phyloP scores from a whole-genome alignment of 805 yeast genomes.

The Debaryomyces castellii region DNA sequence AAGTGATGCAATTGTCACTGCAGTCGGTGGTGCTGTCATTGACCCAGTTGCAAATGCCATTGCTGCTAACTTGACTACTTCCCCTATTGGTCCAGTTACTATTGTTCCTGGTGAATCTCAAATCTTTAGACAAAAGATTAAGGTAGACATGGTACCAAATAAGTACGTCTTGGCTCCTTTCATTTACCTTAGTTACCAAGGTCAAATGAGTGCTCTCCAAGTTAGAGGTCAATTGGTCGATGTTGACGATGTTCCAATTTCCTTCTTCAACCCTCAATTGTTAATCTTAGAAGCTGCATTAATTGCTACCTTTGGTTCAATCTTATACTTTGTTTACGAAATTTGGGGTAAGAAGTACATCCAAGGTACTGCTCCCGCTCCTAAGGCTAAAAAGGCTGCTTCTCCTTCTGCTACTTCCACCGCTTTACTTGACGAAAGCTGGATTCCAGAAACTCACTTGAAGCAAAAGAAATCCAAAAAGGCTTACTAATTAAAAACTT shows the following conservation, averaged over 20 bases:
- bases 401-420: conserved; percentile 11
- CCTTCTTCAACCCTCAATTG: conserved; percentile 72
- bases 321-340: conserved; percentile 48
- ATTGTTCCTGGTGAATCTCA: conserved; percentile 50
- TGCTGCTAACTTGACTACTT: conserved; percentile 62
- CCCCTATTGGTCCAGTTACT: conserved; percentile 59
- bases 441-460: conserved; percentile 61
- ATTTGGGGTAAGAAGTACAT: conserved; percentile 49
- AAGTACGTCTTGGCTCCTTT: conserved; percentile 61
- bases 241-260: conserved; percentile 64
- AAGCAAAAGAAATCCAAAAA: conserved; percentile 33
- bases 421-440: conserved; percentile 42
- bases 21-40: conserved; percentile 66
- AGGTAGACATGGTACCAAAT: conserved; percentile 56
- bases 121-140: conserved; percentile 57
- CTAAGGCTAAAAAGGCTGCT: conserved; percentile 26
- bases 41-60: conserved; percentile 53
- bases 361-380: conserved; percentile 32
- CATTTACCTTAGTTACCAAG: conserved; percentile 51
- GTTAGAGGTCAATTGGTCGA: conserved; percentile 57
- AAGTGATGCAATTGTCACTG: conserved; percentile 52
- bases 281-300: conserved; percentile 60
- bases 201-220: conserved; percentile 52
- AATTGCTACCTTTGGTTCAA: conserved; percentile 45
- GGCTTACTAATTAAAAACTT: conserved; percentile 10